Evolutionary conservation across 495 filamentous ascomycete species (phyloP).

Genomic region (Penicillium tannophilum): DNA sequence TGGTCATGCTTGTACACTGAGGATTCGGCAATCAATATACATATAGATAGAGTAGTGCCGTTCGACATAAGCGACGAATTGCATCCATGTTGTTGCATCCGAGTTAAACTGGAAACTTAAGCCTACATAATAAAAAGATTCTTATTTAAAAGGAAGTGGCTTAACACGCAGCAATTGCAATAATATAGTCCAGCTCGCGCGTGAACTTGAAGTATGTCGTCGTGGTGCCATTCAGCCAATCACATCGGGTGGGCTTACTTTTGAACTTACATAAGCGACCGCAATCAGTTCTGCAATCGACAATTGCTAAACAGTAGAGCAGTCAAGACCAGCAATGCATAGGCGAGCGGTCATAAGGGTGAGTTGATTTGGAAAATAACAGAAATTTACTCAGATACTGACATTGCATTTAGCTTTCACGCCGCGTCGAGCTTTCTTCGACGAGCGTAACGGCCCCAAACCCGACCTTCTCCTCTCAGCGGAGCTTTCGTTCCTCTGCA

Average conservation of each 20-base stretch:
- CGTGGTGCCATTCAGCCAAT: background rate
- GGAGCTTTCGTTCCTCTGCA: conserved; percentile 35
- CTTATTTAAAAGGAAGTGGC: no score
- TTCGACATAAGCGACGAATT: no score
- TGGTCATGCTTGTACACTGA: no score
- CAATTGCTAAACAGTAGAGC: conserved; percentile 29
- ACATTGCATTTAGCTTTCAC: conserved; percentile 23
- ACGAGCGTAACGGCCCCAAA: conserved; percentile 24
- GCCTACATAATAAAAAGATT: no score
- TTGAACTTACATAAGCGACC: background rate
- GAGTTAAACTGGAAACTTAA: no score
- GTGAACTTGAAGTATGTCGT: background rate
- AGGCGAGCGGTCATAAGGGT: conserved; percentile 42
- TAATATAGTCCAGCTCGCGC: background rate
- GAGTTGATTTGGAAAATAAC: conserved; percentile 7
- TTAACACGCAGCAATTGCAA: background rate
- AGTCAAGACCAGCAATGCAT: conserved; percentile 33
- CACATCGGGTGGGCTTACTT: background rate
- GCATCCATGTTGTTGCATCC: no score
- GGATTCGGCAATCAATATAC: no score
- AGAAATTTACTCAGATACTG: background rate
- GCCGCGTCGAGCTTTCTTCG: conserved; percentile 34
- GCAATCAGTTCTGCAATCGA: conserved; percentile 6
- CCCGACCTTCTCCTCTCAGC: conserved; percentile 24
- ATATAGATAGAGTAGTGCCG: no score